These are phyloP conservation scores for Neonectria magnoliae DNA, from an alignment of 2,329 filamentous ascomycete genomes.

Conservation along the genomic window DNA sequence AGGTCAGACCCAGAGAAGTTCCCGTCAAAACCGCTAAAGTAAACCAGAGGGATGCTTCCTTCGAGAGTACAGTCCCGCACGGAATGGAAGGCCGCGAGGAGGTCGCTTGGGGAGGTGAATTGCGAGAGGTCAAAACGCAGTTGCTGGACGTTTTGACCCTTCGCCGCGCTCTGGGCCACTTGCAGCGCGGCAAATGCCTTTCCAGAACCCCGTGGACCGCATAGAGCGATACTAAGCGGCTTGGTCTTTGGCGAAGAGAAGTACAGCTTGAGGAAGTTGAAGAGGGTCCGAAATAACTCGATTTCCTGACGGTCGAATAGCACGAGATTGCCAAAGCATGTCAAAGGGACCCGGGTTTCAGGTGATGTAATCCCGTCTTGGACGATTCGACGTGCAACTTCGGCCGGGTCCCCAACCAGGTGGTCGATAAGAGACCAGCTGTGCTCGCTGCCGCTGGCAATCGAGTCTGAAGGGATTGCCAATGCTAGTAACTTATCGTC, in stretches of 20 bases:
- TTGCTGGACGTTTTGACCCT: background rate
- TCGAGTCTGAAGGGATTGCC: background rate
- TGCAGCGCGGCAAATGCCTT: background rate
- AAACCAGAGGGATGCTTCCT: background rate
- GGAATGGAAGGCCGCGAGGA: background rate
- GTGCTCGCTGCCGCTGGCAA: background rate
- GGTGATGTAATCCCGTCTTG: background rate
- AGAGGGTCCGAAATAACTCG: background rate
- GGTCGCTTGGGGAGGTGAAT: background rate
- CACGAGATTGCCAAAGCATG: background rate
- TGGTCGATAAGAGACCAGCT: slow-evolving; percentile 2
- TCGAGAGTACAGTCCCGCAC: background rate
- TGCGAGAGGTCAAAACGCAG: background rate
- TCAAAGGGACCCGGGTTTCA: background rate
- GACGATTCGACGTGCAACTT: background rate
- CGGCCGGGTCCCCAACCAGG: background rate
- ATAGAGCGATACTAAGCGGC: background rate
- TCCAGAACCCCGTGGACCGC: background rate
- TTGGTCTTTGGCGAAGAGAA: slow-evolving; percentile 3
- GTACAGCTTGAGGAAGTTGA: slow-evolving; percentile 1
- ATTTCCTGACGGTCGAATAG: slow-evolving; percentile 4
- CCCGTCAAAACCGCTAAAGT: background rate
- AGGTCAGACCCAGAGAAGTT: background rate
- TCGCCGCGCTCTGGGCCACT: slow-evolving; percentile 1
- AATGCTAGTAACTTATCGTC: background rate